Percentiles rank a stretch among this genome's conserved stretches.
These are phyloP conservation scores for Nicotiana noctiflora DNA, from an alignment of 257 asterid genomes.

Conservation along the genomic window DNA sequence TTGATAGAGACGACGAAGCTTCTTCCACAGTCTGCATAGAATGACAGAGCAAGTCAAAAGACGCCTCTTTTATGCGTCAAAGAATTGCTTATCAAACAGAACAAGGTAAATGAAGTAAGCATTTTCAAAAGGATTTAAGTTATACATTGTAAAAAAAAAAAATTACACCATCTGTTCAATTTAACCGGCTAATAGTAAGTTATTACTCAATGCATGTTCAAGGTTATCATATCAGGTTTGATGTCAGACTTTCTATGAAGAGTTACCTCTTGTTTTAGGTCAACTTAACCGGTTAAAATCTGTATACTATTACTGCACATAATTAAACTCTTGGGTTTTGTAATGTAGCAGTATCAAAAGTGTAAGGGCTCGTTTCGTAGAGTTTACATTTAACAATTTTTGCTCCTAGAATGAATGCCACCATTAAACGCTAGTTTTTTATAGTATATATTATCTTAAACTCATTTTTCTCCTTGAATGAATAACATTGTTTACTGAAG, in stretches of 20 bases:
- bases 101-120: not conserved
- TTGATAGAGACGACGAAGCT: constrained; percentile 35
- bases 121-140: not conserved
- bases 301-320: not conserved
- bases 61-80: not conserved
- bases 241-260: not conserved
- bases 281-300: not conserved
- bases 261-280: not conserved
- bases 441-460: not conserved
- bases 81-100: not conserved
- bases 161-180: not conserved
- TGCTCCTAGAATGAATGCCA: not conserved
- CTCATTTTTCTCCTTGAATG: not conserved
- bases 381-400: too few relatives aligned
- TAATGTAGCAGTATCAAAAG: not conserved
- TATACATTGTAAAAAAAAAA: not conserved
- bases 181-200: not conserved
- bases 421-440: not conserved
- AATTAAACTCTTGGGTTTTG: not conserved
- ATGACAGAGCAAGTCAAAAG: not conserved
- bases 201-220: not conserved
- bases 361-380: not conserved
- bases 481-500: not conserved
- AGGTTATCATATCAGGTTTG: not conserved
- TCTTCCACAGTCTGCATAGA: constrained; percentile 50